Evolutionary conservation across 192 early-diverging fungal genomes (phyloP).

Genomic region (Backusella circina): DNA sequence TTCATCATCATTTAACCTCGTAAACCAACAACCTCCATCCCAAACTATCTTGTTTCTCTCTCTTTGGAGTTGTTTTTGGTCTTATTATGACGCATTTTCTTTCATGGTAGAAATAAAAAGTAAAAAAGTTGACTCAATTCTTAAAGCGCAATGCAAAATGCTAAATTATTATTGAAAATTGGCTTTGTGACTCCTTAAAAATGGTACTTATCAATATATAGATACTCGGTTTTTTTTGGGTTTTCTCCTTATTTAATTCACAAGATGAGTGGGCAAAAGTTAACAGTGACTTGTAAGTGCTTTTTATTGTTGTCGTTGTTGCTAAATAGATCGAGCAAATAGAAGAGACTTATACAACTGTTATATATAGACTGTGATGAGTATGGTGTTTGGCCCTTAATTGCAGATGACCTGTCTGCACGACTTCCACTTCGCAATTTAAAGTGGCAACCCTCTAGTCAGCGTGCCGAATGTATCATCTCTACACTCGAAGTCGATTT

Average conservation of each 20-base stretch:
- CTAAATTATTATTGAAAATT: no score
- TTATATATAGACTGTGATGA: constrained; percentile 49
- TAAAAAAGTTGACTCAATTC: no score
- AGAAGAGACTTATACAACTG: not conserved
- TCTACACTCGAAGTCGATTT: constrained; percentile 57
- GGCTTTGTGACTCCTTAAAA: not conserved
- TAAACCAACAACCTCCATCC: no score
- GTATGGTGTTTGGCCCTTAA: constrained; percentile 57
- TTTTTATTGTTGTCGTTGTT: not conserved
- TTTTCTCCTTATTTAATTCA: no score
- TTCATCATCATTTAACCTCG: no score
- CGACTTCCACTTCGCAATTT: constrained; percentile 81
- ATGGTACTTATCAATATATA: no score
- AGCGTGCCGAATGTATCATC: constrained; percentile 59
- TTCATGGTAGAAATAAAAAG: no score
- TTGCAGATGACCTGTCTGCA: constrained; percentile 59
- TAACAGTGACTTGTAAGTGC: constrained; percentile 41
- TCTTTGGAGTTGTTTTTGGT: no score
- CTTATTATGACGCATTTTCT: no score
- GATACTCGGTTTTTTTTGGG: no score
- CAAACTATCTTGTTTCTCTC: no score
- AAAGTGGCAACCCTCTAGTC: constrained; percentile 70
- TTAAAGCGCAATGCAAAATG: no score
- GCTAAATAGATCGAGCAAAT: not conserved
- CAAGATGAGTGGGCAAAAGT: constrained; percentile 33